phyloP scores from a whole-genome alignment of 2,329 filamentous ascomycete genomes.

The Colletotrichum tropicicola region DNA sequence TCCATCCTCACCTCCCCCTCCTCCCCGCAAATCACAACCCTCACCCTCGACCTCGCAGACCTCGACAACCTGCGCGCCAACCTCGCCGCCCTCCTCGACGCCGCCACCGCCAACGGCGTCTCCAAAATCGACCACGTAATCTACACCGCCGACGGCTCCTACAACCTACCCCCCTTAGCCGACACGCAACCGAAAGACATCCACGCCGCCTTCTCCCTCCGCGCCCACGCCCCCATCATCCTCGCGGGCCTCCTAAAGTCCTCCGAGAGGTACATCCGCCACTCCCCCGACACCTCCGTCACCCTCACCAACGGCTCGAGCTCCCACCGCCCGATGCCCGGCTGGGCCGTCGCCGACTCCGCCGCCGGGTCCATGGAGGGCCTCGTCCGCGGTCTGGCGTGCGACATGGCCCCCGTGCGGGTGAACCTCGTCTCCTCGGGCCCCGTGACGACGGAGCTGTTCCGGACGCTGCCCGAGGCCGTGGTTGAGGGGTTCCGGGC shows the following conservation, averaged over 20 bases:
- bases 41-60: conserved; percentile 4
- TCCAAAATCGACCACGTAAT: conserved; percentile 3
- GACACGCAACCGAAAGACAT: not conserved
- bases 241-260: not conserved
- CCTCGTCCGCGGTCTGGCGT: not conserved
- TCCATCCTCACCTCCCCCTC: not conserved
- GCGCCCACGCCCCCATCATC: conserved; percentile 1
- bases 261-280: not conserved
- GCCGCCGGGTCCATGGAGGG: conserved; percentile 1
- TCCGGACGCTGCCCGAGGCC: not conserved
- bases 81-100: not conserved
- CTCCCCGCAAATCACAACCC: not conserved
- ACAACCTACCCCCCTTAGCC: not conserved
- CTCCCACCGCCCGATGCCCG: conserved; percentile 9
- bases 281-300: conserved; percentile 1
- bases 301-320: conserved; percentile 17
- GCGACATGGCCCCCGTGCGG: not conserved
- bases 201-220: not conserved
- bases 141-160: conserved; percentile 13
- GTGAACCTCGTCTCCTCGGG: conserved; percentile 21
- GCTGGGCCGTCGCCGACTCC: conserved; percentile 5
- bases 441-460: not conserved
- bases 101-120: not conserved
- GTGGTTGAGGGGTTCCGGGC: not conserved
- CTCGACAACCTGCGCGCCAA: not conserved